Evolutionary conservation across 495 filamentous ascomycete species (phyloP), one percentile per base, ranked within the genome.

Genomic region (Podospora didyma): DNA sequence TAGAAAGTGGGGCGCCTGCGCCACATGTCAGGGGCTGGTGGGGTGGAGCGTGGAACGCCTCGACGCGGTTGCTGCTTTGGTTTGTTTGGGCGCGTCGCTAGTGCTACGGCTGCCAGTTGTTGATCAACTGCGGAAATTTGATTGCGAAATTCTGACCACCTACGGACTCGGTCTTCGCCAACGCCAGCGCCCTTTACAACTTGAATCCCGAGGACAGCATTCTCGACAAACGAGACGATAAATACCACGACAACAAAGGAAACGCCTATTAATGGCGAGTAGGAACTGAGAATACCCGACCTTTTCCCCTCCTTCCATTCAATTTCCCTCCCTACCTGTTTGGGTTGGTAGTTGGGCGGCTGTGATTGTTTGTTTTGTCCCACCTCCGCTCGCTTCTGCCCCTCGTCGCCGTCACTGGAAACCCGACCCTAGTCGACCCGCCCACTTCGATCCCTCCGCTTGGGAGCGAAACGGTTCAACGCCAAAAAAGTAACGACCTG

Each of bases 91-190:
- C 62, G 59, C 55, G 65, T 65, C 58, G 51, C 57, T 51, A 44
- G 26, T 44, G 53, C n/a, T 31, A 31, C 26, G 26, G 26, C 26
- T 31, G 26, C 26, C 23, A 49, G 46, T 62, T 67, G 62, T 65
- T 68, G 62, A 65, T 57, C 57, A 58, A 61, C 60, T 54, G 24
- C 49, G 44, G 61, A 65, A 64, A 65, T 64, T 64, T 63, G 61
- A 59, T 46, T 57, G 57, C 54, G 51, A 51, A 51, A 47, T 57
- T 51, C 50, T 50, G 24, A 48, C 31, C n/a, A n/a, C n/a, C n/a
- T 41, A 54, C 44, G 14, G 37, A 19, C 52, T 19, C 11, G n/a
- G 17, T 16, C 4, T 39, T 47, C 37, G 17, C 48, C 34, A 55
- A 50, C 52, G 22, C 24, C 26, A 31, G 26, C 26, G 26, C 26